Base-by-base conservation (phyloP, 139 green algal genomes). In the Asterochloris sp. region DNA sequence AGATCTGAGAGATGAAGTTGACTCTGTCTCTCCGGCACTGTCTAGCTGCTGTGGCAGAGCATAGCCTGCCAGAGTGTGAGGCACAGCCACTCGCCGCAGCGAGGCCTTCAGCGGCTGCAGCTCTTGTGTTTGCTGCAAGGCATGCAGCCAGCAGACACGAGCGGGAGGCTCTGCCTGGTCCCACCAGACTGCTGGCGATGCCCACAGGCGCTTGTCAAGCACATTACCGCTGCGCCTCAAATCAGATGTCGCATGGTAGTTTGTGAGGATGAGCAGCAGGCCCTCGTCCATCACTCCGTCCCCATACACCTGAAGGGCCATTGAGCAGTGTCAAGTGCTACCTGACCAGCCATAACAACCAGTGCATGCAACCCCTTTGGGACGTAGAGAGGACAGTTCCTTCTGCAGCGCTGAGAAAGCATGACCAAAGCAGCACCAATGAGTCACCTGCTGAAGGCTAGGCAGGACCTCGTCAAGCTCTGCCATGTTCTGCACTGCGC, bases 281-380 rank as follows among this genome's bases (percentile, higher is more conserved):
- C 75, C 75, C 67, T 85, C 75, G 77, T 85, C 82, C 19, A 62
- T 74, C n/a, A 85, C 76, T 26, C 75, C 82, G 60, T 82, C 82
- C 13, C 27, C 82, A 78, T 79, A 85, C 26, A 73, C 82, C 82
- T 85, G 76, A 75, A 79, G 38, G 38, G 38, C 38, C 38, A 10
- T 54, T 54, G 38, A 54, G 38, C 38, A 54, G 38, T 10, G 38
- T 54, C 38, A 54, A 54, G 38, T 54, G 38, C 38, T 54, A 54
- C 38, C 4, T 54, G 38, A 54, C 6, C 38, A 54, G 38, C 38
- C 38, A 10, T 54, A 6, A 54, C 38, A 6, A 54, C 2, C 38
- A 54, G 38, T 10, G 38, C 38, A 54, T 54, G 38, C 38, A 54
- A 54, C 38, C 38, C 38, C 38, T 54, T 54, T 6, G 4, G 38